Evolutionary conservation across 192 early-diverging fungal species (phyloP).

Genomic region (Backusella tarrabulga): DNA sequence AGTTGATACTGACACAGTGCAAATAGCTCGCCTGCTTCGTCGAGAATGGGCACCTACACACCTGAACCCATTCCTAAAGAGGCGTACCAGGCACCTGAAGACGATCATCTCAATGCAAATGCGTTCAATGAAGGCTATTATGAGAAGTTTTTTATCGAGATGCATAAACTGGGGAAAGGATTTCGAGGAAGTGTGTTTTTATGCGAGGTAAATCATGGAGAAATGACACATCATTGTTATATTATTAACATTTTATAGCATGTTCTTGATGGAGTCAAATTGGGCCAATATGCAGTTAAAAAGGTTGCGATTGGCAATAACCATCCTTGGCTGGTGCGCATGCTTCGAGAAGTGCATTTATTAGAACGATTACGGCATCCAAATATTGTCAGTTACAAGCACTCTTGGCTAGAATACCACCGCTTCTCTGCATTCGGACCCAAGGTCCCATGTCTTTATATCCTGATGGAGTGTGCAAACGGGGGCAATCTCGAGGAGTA

Average conservation of each 20-base stretch:
- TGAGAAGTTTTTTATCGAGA: constrained; percentile 86
- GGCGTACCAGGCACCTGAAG: background rate
- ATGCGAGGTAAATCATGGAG: constrained; percentile 53
- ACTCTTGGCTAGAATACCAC: constrained; percentile 91
- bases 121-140: constrained; percentile 97
- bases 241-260: constrained; percentile 36
- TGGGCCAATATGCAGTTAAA: constrained; percentile 91
- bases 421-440: constrained; percentile 77
- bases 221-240: constrained; percentile 28
- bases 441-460: constrained; percentile 90
- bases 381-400: constrained; percentile 94
- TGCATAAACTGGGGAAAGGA: constrained; percentile 85
- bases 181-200: constrained; percentile 88
- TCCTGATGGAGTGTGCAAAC: constrained; percentile 94
- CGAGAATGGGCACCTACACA: background rate
- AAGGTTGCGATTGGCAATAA: constrained; percentile 92
- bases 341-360: constrained; percentile 93
- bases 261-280: constrained; percentile 65
- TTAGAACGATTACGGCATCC: constrained; percentile 87
- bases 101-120: constrained; percentile 52
- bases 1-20: background rate
- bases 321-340: constrained; percentile 86
- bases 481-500: constrained; percentile 96
- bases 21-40: constrained; percentile 2
- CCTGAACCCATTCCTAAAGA: constrained; percentile 13